Conservation (phyloP, 805 yeast genomes). For the Metschnikowia picachoensis region DNA sequence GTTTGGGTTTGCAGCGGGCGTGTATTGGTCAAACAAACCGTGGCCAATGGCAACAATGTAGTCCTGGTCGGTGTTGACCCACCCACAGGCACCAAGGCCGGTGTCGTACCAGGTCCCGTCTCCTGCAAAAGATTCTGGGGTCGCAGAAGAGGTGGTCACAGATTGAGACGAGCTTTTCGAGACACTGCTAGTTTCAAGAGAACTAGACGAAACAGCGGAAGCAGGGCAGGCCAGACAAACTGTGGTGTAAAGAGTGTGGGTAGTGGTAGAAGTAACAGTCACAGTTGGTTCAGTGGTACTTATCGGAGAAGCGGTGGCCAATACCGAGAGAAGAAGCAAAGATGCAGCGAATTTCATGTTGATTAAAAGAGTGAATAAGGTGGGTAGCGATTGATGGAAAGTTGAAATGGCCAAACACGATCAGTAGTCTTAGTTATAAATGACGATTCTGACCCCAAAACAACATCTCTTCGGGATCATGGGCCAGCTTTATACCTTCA, state of each 20-base stretch:
- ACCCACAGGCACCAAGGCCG: slow-evolving; percentile 55
- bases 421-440: background rate
- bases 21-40: slow-evolving; percentile 34
- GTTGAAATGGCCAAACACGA: slow-evolving; percentile 1
- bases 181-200: background rate
- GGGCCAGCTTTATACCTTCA: too few relatives aligned
- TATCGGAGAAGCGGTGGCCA: slow-evolving; percentile 12
- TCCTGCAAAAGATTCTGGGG: slow-evolving; percentile 27
- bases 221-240: slow-evolving; percentile 3
- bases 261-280: slow-evolving; percentile 2
- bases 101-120: slow-evolving; percentile 49
- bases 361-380: slow-evolving; percentile 5
- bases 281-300: background rate
- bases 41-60: slow-evolving; percentile 50
- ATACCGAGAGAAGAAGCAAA: slow-evolving; percentile 4
- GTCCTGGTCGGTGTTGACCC: slow-evolving; percentile 42
- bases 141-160: background rate
- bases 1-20: slow-evolving; percentile 34
- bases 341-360: slow-evolving; percentile 12
- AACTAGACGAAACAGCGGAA: background rate
- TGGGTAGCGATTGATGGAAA: slow-evolving; percentile 1
- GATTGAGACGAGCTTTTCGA: too few relatives aligned
- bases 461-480: too few relatives aligned
- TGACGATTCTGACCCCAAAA: too few relatives aligned
- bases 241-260: slow-evolving; percentile 12